Conservation (phyloP, 306 rosid species). For the Trifolium subterraneum region DNA sequence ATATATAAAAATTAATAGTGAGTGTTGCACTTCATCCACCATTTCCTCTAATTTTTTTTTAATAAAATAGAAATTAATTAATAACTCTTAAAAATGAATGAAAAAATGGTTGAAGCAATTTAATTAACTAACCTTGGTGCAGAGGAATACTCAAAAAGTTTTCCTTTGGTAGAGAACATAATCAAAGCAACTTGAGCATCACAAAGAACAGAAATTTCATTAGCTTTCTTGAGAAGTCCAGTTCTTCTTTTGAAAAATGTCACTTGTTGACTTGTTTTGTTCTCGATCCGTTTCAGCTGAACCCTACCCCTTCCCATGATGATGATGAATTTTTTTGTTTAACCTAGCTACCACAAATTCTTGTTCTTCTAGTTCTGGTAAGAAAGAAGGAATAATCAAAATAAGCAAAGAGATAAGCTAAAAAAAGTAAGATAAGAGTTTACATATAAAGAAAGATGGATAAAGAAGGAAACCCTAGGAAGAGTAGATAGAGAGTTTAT, state of each 20-base stretch:
- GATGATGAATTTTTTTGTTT: not conserved
- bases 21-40: too few species aligned
- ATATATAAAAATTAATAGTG: not conserved
- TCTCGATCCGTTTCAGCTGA: conserved; percentile 86
- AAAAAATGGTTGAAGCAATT: not conserved
- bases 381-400: not conserved
- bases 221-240: conserved; percentile 82
- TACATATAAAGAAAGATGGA: conserved; percentile 34
- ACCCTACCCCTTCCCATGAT: conserved; percentile 87
- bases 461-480: conserved; percentile 52
- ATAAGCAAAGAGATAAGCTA: not conserved
- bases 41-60: too few species aligned
- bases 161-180: conserved; percentile 77
- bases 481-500: conserved; percentile 20
- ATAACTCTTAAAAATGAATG: not conserved
- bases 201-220: conserved; percentile 86
- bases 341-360: not conserved
- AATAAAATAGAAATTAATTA: not conserved
- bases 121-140: conserved; percentile 61
- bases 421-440: not conserved
- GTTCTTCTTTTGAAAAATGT: conserved; percentile 75
- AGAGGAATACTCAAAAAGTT: conserved; percentile 70
- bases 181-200: conserved; percentile 86
- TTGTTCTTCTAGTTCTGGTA: not conserved
- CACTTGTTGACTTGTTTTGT: conserved; percentile 82